A percentile compares a stretch with the other conserved stretches of the same genome.
These are phyloP conservation scores for Nothophytophthora sp. DNA, from an alignment of 352 stramenopile species.

Conservation along the genomic window DNA sequence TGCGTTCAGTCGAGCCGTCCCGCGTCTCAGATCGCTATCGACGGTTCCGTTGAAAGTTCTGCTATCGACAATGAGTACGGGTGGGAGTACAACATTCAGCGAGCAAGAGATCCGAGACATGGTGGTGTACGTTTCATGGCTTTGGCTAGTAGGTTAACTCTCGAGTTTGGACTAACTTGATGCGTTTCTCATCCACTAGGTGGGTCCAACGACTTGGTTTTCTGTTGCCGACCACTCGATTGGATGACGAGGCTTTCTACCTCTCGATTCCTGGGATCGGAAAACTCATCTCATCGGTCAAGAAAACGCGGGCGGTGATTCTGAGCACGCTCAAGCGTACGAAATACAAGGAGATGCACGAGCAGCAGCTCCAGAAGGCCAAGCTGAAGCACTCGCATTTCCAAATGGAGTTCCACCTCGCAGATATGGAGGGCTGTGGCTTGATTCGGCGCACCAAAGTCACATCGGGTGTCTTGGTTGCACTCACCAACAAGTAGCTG, in stretches of 20 bases:
- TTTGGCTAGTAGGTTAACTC: too few relatives aligned
- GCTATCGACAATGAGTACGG: slow-evolving; percentile 16
- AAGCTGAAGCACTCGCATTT: slow-evolving; percentile 63
- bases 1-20: slow-evolving; percentile 31
- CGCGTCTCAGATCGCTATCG: slow-evolving; percentile 27
- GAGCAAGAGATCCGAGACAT: slow-evolving; percentile 26
- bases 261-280: slow-evolving; percentile 61
- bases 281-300: slow-evolving; percentile 56
- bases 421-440: slow-evolving; percentile 61
- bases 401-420: slow-evolving; percentile 54
- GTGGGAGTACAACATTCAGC: background rate
- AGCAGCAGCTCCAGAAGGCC: slow-evolving; percentile 62
- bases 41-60: slow-evolving; percentile 35
- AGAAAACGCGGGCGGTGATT: slow-evolving; percentile 50
- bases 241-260: slow-evolving; percentile 51
- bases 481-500: slow-evolving; percentile 28
- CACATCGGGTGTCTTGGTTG: slow-evolving; percentile 55
- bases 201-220: slow-evolving; percentile 56
- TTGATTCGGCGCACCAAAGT: slow-evolving; percentile 54
- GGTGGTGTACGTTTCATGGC: slow-evolving; percentile 25
- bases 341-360: slow-evolving; percentile 61
- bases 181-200: slow-evolving; percentile 23
- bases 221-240: slow-evolving; percentile 35
- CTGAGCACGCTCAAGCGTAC: slow-evolving; percentile 49
- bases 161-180: too few relatives aligned